A percentile compares a stretch with the other conserved stretches of the same genome.
These are phyloP conservation scores for Fomitiporia mediterranea DNA, from an alignment of 1,284 basidiomycete species.

Conservation along the genomic window DNA sequence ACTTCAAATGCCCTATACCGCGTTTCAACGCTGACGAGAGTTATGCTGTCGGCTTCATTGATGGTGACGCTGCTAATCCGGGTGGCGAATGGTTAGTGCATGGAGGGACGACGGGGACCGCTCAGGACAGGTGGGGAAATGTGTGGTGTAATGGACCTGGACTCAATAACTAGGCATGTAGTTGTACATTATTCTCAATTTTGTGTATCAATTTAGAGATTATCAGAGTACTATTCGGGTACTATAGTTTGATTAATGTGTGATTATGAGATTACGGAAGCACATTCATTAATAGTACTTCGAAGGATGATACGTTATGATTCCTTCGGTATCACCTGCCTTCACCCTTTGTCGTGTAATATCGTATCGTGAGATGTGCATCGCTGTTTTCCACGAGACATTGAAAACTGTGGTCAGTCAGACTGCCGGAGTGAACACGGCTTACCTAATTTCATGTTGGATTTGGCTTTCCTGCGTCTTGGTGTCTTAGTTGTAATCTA, in stretches of 20 bases:
- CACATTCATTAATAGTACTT: too few species aligned
- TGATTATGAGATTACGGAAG: too few species aligned
- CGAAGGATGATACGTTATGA: too few species aligned
- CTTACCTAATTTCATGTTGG: not conserved
- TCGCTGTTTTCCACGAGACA: too few species aligned
- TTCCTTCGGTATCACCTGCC: too few species aligned
- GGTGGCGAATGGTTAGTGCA: constrained; percentile 29
- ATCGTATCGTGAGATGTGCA: too few species aligned
- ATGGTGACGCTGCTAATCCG: constrained; percentile 45
- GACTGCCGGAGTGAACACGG: not conserved
- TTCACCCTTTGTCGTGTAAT: too few species aligned
- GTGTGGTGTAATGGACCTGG: constrained; percentile 55
- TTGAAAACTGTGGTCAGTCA: too few species aligned
- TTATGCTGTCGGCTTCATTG: constrained; percentile 74
- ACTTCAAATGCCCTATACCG: constrained; percentile 66
- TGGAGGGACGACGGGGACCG: constrained; percentile 44
- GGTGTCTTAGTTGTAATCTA: too few species aligned
- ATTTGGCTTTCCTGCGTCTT: too few species aligned
- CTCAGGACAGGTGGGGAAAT: constrained; percentile 73
- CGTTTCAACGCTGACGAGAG: constrained; percentile 61
- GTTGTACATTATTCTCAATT: not conserved
- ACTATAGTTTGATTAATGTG: too few species aligned
- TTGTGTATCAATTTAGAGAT: not conserved
- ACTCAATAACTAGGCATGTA: not conserved
- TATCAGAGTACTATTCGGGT: too few species aligned